A percentile compares a stretch with the other conserved stretches of the same genome.
Conservation (phyloP, 768 basidiomycete species). For the Mycena pura region DNA sequence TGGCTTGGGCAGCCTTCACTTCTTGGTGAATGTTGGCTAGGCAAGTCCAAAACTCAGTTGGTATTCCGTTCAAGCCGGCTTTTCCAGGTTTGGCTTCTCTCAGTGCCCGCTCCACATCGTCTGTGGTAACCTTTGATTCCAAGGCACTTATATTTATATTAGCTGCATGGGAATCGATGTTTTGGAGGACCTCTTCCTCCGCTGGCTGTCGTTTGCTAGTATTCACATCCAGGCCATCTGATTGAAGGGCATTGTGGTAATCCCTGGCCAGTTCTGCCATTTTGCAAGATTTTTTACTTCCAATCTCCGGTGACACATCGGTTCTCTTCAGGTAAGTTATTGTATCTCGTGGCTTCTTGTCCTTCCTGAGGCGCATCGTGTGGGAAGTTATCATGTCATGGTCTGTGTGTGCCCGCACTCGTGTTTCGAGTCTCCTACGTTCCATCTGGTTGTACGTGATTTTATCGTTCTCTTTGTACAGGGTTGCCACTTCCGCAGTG, state of each 20-base stretch:
- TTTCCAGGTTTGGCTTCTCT: background rate
- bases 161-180: background rate
- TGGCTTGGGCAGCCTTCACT: no score
- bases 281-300: background rate
- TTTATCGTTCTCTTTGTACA: no score
- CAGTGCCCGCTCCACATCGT: background rate
- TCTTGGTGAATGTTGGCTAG: background rate
- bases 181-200: background rate
- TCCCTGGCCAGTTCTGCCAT: constrained; percentile 11
- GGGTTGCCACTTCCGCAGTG: no score
- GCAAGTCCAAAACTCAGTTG: constrained; percentile 6
- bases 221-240: background rate
- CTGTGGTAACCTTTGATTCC: background rate
- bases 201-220: background rate
- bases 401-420: no score
- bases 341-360: background rate
- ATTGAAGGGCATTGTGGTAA: constrained; percentile 14
- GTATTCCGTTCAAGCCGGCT: constrained; percentile 1
- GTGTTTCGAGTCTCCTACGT: no score
- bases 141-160: background rate
- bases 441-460: no score
- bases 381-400: no score
- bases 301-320: background rate
- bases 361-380: no score
- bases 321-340: background rate